A percentile compares a stretch with the other conserved stretches of the same genome.
These are phyloP conservation scores for Pelargonium hybrid DNA, from an alignment of 441 rosid species.

Conservation along the genomic window DNA sequence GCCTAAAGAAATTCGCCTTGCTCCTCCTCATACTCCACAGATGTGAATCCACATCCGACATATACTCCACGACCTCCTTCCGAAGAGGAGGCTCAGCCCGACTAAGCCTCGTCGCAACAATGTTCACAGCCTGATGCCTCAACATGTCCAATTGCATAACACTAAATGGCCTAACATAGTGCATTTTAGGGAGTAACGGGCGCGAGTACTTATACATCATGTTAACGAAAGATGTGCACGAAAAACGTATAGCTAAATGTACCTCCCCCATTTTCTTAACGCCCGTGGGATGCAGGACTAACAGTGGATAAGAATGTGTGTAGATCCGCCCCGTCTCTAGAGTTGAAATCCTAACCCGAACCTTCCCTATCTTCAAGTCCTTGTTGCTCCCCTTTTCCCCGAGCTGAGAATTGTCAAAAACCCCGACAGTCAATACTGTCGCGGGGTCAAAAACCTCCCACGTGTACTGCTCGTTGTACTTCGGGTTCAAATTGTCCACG, in stretches of 20 bases:
- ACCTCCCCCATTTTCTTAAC: constrained; percentile 91
- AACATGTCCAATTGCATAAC: constrained; percentile 86
- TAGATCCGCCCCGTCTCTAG: constrained; percentile 79
- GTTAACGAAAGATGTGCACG: constrained; percentile 65
- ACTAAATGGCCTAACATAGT: constrained; percentile 64
- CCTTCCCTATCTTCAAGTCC: constrained; percentile 82
- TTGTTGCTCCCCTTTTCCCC: constrained; percentile 44
- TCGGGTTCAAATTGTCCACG: constrained; percentile 64
- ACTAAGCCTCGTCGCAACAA: constrained; percentile 71
- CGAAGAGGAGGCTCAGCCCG: constrained; percentile 86
- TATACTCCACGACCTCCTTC: constrained; percentile 82
- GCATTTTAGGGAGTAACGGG: constrained; percentile 87
- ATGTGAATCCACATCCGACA: constrained; percentile 84
- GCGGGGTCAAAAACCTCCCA: constrained; percentile 98
- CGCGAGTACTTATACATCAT: constrained; percentile 69
- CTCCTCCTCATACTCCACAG: constrained; percentile 92
- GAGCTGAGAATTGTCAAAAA: constrained; percentile 74
- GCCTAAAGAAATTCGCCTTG: constrained; percentile 75
- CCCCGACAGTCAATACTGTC: constrained; percentile 78
- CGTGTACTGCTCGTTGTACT: constrained; percentile 79
- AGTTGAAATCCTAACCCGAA: constrained; percentile 74
- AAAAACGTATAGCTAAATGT: constrained; percentile 74
- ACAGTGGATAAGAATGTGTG: constrained; percentile 73
- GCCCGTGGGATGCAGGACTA: constrained; percentile 76
- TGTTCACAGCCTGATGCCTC: constrained; percentile 72